Evolutionary conservation across 2,329 filamentous ascomycete species (phyloP).

Genomic region (Fusarium lateritium): DNA sequence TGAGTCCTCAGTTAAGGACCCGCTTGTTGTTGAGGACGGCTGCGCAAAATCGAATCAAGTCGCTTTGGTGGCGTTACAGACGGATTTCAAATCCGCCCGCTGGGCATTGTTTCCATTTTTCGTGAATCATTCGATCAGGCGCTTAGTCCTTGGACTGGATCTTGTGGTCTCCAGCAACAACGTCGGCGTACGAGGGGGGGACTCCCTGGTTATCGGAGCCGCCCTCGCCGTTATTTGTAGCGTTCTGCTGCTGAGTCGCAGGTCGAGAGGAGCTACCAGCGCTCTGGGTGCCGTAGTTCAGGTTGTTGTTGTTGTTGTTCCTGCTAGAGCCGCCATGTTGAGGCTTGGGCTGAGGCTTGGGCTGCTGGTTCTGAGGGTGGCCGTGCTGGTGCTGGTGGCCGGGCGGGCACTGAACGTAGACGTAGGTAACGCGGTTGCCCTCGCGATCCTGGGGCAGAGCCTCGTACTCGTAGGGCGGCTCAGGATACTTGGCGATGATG

Average conservation of each 20-base stretch:
- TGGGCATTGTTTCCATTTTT: not conserved
- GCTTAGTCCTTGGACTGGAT: conserved; percentile 71
- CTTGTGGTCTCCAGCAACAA: conserved; percentile 91
- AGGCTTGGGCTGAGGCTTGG: conserved; percentile 50
- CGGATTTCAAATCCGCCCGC: conserved; percentile 1
- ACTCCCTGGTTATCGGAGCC: conserved; percentile 60
- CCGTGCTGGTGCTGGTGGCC: conserved; percentile 55
- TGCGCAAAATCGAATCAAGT: conserved; percentile 29
- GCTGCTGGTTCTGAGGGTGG: conserved; percentile 38
- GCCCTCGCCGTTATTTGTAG: conserved; percentile 59
- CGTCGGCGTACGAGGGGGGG: conserved; percentile 92
- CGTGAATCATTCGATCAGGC: not conserved
- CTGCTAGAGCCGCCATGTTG: conserved; percentile 48
- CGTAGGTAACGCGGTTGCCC: conserved; percentile 78
- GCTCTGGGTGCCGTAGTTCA: conserved; percentile 64
- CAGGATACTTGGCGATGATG: conserved; percentile 93
- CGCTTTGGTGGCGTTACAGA: not conserved
- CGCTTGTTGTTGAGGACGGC: conserved; percentile 31
- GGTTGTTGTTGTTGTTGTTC: conserved; percentile 36
- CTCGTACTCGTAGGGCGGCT: conserved; percentile 79
- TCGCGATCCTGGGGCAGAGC: conserved; percentile 70
- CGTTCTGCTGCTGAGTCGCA: conserved; percentile 52
- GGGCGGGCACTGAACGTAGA: conserved; percentile 74
- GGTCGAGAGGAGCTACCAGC: conserved; percentile 44
- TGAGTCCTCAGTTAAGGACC: conserved; percentile 25